Percentiles rank a stretch among this genome's conserved stretches.
These are phyloP conservation scores for Pleoardoris graminearum DNA, from an alignment of 2,329 filamentous ascomycete genomes.

Conservation along the genomic window DNA sequence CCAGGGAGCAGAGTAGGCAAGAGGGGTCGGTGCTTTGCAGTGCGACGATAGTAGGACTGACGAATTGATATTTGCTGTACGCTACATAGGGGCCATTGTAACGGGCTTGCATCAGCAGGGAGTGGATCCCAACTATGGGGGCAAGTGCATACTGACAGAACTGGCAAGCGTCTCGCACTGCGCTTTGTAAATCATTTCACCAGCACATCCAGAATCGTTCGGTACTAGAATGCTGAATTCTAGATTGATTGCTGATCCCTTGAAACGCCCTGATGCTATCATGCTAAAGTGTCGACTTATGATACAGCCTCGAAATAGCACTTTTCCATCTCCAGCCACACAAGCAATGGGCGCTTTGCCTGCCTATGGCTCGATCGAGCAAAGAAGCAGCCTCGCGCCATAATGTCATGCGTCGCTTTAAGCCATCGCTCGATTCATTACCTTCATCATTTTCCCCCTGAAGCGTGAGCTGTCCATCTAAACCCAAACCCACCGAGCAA, in stretches of 20 bases:
- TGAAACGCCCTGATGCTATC: neutral
- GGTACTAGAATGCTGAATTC: neutral
- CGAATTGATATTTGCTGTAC: too few species aligned
- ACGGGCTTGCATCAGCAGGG: neutral
- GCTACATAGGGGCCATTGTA: neutral
- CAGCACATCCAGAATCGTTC: neutral
- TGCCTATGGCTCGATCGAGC: too few species aligned
- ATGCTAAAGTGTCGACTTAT: neutral
- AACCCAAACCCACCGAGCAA: slow-evolving; percentile 3
- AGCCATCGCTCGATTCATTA: slow-evolving; percentile 6
- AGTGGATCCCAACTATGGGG: neutral
- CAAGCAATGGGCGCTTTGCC: too few species aligned
- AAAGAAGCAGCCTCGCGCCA: neutral
- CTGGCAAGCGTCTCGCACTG: too few species aligned
- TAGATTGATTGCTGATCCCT: neutral
- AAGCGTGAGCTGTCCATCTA: slow-evolving; percentile 37
- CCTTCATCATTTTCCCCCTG: slow-evolving; percentile 15
- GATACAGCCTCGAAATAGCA: neutral
- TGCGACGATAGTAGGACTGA: too few species aligned
- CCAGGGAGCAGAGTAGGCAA: too few species aligned
- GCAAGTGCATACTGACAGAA: neutral
- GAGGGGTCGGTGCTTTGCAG: too few species aligned
- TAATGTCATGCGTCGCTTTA: neutral
- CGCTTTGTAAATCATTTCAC: too few species aligned
- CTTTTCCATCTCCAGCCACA: neutral